Conservation (phyloP, 768 basidiomycete genomes). For the Boletales sp. region DNA sequence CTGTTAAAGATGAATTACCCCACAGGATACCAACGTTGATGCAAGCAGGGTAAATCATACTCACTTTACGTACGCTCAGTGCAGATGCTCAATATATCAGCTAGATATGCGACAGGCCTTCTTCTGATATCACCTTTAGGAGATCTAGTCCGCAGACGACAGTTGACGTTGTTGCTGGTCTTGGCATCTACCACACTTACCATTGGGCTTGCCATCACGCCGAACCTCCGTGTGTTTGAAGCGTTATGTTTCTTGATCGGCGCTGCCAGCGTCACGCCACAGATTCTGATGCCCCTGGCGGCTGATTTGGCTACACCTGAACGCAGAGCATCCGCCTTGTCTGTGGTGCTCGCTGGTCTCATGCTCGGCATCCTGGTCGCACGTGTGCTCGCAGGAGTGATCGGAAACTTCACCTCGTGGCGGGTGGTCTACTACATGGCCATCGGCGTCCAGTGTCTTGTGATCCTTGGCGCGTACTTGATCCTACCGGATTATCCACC, state of each 20-base stretch:
- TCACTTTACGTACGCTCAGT: background rate
- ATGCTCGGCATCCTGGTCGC: slow-evolving; percentile 73
- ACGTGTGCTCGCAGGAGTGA: slow-evolving; percentile 70
- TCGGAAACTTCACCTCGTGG: slow-evolving; percentile 71
- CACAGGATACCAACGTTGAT: slow-evolving; percentile 59
- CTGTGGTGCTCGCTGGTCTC: slow-evolving; percentile 66
- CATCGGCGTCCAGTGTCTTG: slow-evolving; percentile 61
- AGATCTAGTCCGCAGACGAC: slow-evolving; percentile 75
- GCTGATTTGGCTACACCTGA: slow-evolving; percentile 80
- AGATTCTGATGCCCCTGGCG: slow-evolving; percentile 71
- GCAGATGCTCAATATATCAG: background rate
- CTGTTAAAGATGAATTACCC: slow-evolving; percentile 3
- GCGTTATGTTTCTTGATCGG: slow-evolving; percentile 70
- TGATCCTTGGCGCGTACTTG: slow-evolving; percentile 57
- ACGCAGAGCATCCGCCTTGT: slow-evolving; percentile 69
- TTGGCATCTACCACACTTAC: slow-evolving; percentile 54
- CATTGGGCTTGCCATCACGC: slow-evolving; percentile 68
- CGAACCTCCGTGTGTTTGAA: slow-evolving; percentile 57
- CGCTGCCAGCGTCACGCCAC: slow-evolving; percentile 65
- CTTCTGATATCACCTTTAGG: slow-evolving; percentile 78
- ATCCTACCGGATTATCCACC: slow-evolving; percentile 82
- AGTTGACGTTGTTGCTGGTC: slow-evolving; percentile 60
- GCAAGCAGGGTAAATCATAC: slow-evolving; percentile 55
- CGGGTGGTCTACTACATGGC: slow-evolving; percentile 76
- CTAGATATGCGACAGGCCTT: slow-evolving; percentile 68